phyloP scores from a whole-genome alignment of 2,329 filamentous ascomycete genomes.

The Pseudogymnoascus sp. region DNA sequence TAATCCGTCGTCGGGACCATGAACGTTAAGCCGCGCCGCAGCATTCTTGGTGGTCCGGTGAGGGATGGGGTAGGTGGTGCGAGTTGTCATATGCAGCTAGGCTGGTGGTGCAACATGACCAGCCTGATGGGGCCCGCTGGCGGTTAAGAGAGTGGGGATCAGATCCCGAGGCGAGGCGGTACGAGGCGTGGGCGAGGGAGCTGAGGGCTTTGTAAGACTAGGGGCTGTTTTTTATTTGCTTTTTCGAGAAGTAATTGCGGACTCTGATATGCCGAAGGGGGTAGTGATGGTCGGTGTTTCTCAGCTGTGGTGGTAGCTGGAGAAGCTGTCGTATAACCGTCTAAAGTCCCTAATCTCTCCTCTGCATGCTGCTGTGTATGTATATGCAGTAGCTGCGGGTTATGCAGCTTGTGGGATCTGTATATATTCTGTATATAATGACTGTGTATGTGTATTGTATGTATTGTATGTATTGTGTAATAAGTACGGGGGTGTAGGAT shows the following conservation, averaged over 20 bases:
- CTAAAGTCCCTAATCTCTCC: neutral
- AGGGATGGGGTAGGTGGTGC: neutral
- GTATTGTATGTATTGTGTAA: neutral
- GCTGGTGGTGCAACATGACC: neutral
- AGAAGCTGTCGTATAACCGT: neutral
- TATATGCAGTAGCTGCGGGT: neutral
- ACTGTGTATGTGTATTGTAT: no score
- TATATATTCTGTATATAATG: neutral
- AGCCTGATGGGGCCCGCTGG: neutral
- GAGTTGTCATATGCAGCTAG: constrained; percentile 5
- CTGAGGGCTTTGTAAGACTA: neutral
- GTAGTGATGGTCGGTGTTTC: neutral
- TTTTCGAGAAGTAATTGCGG: neutral
- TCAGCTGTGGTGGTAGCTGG: neutral
- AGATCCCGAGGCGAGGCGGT: neutral
- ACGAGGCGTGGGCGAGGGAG: neutral
- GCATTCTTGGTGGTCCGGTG: neutral
- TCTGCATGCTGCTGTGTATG: neutral
- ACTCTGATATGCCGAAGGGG: neutral
- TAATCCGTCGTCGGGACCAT: constrained; percentile 12
- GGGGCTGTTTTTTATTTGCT: neutral
- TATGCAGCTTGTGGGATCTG: neutral
- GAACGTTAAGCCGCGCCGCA: neutral
- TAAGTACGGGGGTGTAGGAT: neutral
- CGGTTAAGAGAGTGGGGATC: neutral